Evolutionary conservation across 352 stramenopile genomes (phyloP), one percentile per base, ranked within the genome.

Genomic region (Phytophthora citrophthora): DNA sequence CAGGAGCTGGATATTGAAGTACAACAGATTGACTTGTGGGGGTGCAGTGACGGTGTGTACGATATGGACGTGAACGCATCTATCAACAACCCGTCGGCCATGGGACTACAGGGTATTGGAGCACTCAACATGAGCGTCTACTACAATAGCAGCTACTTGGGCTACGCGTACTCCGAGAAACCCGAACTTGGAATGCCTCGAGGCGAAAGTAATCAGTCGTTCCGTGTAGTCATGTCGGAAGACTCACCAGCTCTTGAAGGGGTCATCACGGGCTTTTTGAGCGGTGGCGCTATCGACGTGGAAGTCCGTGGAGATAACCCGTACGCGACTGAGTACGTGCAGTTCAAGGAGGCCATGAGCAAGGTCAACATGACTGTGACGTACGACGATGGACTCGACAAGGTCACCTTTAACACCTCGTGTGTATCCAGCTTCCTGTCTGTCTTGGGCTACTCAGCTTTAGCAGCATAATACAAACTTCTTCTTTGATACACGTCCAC

Each of bases 51-150:
- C 34, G 72, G 65, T 16, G 26, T 71, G 18, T 78, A 76, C 55
- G 57, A 74, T 12, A 84, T 90, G 48, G 58, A 73, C 32, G 75
- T 88, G 55, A 89, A 91, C 60, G 76, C 74, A 16, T 86, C 74
- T 7, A 44, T 90, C 10, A 65, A 77, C 59, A 84, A 84, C 49
- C 66, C 72, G 46, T 75, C 74, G 20, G 31, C 74, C 38, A 70
- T 89, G 46, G 80, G 80, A 2, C 57, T 89, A 20, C 58, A 83
- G 34, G 75, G 81, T 26, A 74, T 91, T 13, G 83, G 79, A 27
- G 58, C 68, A 24, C 77, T 91, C 56, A 91, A 91, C 64, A 66
- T 91, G 60, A 89, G 70, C 18, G 63, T 90, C 9, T 89, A 88
- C 76, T 88, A 82, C 65, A 66, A 77, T 4, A 49, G 73, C 26